Conservation (phyloP, 2,329 filamentous ascomycete species). For the Elsinoe arachidis region DNA sequence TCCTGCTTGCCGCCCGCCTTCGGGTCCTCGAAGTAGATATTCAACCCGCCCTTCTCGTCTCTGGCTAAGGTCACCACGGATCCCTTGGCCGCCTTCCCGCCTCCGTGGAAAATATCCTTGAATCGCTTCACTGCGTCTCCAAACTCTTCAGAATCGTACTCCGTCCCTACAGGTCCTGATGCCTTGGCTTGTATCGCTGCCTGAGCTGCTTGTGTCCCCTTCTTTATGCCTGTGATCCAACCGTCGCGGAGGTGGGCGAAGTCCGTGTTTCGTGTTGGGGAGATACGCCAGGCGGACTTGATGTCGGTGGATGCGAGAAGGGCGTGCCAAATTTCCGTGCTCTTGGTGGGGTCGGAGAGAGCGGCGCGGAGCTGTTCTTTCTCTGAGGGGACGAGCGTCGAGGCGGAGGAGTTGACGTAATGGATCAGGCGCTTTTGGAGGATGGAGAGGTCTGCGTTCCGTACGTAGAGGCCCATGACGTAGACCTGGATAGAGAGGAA, state of each 20-base stretch:
- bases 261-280: constrained; percentile 88
- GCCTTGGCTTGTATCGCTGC: constrained; percentile 20
- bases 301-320: constrained; percentile 59
- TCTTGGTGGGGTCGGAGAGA: constrained; percentile 60
- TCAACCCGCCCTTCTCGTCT: constrained; percentile 55
- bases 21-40: constrained; percentile 56
- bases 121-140: constrained; percentile 67
- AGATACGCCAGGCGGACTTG: constrained; percentile 71
- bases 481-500: constrained; percentile 90
- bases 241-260: constrained; percentile 88
- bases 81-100: constrained; percentile 67
- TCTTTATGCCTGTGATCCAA: constrained; percentile 77
- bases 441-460: constrained; percentile 69
- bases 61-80: constrained; percentile 67
- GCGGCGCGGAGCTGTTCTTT: constrained; percentile 61
- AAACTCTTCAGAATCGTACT: constrained; percentile 66
- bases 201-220: constrained; percentile 52
- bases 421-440: constrained; percentile 71
- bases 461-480: constrained; percentile 85
- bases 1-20: constrained; percentile 30
- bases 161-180: constrained; percentile 27
- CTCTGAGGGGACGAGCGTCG: constrained; percentile 73
- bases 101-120: constrained; percentile 71
- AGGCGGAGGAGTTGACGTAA: constrained; percentile 67
- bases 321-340: constrained; percentile 65